Base-by-base conservation (phyloP, 306 rosid species). In the Lathyrus oleraceus region DNA sequence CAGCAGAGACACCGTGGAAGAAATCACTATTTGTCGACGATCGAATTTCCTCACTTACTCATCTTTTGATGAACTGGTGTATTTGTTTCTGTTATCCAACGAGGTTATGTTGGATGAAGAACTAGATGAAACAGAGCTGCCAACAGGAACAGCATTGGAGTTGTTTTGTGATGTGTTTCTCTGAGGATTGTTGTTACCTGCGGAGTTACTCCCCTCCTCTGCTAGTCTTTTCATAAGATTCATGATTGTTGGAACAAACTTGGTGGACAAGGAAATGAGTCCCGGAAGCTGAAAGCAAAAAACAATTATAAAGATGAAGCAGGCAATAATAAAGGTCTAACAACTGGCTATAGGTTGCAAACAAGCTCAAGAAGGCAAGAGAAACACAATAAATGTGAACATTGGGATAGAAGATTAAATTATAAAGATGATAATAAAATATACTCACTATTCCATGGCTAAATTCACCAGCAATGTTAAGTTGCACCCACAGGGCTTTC, bases 401-500 rank as follows among this genome's bases (percentile, higher is more conserved):
- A 49, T 17, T 36, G 42, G 42, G 16, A 25, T 61, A 57, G 17
- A 61, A 54, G 17, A 68, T 54, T 20, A 68, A 21, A 51, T 4
- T 73, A 25, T 20, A 56, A 61, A 68, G 59, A 76, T 48, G 27
- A 23, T 7, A 48, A 70, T 13, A 60, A 38, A 32, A 23, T 42
- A 62, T 75, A 85, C 99, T 95, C 73, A 95, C 99, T 19, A 85
- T 68, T 66, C 99, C 97, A 62, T 89, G 65, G 71, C 89, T 85
- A 76, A 95, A 95, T 86, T 86, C 92, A 7, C 83, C 84, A 1
- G 96, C 62, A 43, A 91, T 32, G 72, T 95, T 91, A 62, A 95
- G 85, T 79, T 95, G 99, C 77, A 89, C 92, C 96, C 97, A 95
- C 23, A 91, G 73, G 82, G 99, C 96, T 88, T 89, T 89, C 20